phyloP scores from a whole-genome alignment of 495 filamentous ascomycete genomes.

The Penicillium cinerascens region DNA sequence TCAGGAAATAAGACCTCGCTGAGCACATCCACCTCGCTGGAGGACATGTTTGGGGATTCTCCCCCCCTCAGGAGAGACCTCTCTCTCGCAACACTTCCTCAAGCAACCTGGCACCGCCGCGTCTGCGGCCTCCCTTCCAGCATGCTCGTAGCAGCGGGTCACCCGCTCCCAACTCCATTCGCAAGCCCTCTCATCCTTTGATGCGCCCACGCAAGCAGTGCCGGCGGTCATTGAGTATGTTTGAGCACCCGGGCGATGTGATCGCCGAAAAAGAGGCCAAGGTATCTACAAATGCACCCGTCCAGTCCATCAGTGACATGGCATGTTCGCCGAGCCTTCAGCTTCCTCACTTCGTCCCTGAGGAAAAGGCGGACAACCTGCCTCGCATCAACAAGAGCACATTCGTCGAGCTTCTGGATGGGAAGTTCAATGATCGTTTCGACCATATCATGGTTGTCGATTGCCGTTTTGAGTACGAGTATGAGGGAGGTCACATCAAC shows the following conservation, averaged over 20 bases:
- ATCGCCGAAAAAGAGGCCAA: conserved; percentile 65
- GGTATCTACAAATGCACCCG: conserved; percentile 47
- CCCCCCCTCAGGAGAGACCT: conserved; percentile 65
- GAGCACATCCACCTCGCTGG: conserved; percentile 60
- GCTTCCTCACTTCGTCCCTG: conserved; percentile 80
- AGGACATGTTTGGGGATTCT: conserved; percentile 81
- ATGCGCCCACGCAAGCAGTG: conserved; percentile 82
- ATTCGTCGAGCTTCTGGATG: conserved; percentile 80
- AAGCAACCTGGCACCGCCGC: conserved; percentile 40
- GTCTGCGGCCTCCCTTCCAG: conserved; percentile 59
- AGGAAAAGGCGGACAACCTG: conserved; percentile 76
- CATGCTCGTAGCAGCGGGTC: conserved; percentile 63
- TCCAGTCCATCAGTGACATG: conserved; percentile 75
- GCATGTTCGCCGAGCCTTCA: conserved; percentile 64
- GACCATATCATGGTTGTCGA: conserved; percentile 83
- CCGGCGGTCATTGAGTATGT: conserved; percentile 93
- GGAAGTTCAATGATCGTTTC: conserved; percentile 70
- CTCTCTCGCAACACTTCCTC: conserved; percentile 31
- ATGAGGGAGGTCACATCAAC: conserved; percentile 90
- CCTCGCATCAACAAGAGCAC: conserved; percentile 81
- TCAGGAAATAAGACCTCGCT: conserved; percentile 51
- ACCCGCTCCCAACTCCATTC: conserved; percentile 63
- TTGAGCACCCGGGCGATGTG: conserved; percentile 83
- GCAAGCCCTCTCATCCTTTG: conserved; percentile 67
- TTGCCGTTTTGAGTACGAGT: conserved; percentile 98